phyloP scores from a whole-genome alignment of 2,329 filamentous ascomycete species.

The Hypoxylon sp. region DNA sequence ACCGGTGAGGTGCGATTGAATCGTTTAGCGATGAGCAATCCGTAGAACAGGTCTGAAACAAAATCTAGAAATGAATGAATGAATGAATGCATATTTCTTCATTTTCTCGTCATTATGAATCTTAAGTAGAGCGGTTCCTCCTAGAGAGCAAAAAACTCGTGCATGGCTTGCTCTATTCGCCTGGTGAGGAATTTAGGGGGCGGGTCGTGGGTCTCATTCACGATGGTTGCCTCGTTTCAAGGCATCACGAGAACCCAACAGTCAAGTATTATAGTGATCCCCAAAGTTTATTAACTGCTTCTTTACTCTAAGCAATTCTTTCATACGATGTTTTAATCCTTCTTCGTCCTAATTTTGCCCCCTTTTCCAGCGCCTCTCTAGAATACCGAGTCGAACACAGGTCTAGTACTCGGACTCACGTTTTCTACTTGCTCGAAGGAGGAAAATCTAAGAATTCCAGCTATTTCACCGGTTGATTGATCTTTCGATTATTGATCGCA shows the following conservation, averaged over 20 bases:
- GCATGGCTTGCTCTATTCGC: slow-evolving; percentile 5
- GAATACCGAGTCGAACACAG: background rate
- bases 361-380: background rate
- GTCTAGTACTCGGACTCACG: background rate
- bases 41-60: slow-evolving; percentile 19
- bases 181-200: slow-evolving; percentile 1
- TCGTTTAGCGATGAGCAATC: slow-evolving; percentile 33
- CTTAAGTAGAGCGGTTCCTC: slow-evolving; percentile 2
- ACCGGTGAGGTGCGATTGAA: slow-evolving; percentile 35
- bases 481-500: background rate
- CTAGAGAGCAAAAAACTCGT: background rate
- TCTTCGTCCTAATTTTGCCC: slow-evolving; percentile 1
- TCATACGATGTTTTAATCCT: background rate
- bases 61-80: slow-evolving; percentile 21
- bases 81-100: slow-evolving; percentile 1
- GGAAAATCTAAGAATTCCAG: background rate
- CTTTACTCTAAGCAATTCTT: background rate
- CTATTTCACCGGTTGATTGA: background rate
- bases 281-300: background rate
- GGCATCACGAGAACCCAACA: background rate
- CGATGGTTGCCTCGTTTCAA: slow-evolving; percentile 5
- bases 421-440: background rate
- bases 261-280: background rate
- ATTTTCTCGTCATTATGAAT: slow-evolving; percentile 18
- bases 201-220: background rate